Evolutionary conservation across 805 yeast genomes (phyloP).

Genomic region (Lachancea thermotolerans): DNA sequence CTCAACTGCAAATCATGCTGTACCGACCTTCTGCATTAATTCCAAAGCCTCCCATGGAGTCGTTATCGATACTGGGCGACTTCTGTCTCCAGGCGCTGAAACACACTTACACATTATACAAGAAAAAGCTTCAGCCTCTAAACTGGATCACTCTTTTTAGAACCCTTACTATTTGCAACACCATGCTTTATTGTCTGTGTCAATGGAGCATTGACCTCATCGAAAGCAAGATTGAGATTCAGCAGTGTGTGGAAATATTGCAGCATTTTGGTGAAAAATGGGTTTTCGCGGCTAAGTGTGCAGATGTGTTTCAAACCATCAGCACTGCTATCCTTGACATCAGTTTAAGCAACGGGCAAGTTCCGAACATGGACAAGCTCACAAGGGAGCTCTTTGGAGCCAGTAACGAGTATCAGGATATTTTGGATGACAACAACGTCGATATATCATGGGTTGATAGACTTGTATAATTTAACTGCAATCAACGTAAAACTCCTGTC

Average conservation of each 20-base stretch:
- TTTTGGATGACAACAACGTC: slow-evolving; percentile 41
- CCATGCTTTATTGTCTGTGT: slow-evolving; percentile 41
- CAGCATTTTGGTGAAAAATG: slow-evolving; percentile 41
- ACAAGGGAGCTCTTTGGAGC: slow-evolving; percentile 39
- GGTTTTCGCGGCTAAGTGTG: slow-evolving; percentile 41
- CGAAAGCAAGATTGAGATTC: slow-evolving; percentile 41
- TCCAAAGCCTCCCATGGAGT: slow-evolving; percentile 38
- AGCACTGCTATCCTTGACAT: slow-evolving; percentile 41
- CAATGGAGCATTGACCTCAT: slow-evolving; percentile 41
- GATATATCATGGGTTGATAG: slow-evolving; percentile 39
- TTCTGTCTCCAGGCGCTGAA: slow-evolving; percentile 41
- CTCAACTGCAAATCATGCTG: slow-evolving; percentile 39
- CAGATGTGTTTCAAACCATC: slow-evolving; percentile 39
- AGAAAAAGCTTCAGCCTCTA: slow-evolving; percentile 38
- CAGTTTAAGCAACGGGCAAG: slow-evolving; percentile 34
- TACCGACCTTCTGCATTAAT: slow-evolving; percentile 45
- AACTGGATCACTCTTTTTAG: slow-evolving; percentile 46
- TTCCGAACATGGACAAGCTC: slow-evolving; percentile 36
- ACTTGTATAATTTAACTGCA: neutral
- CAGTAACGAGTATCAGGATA: slow-evolving; percentile 39
- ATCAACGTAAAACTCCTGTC: neutral
- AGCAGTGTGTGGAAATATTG: slow-evolving; percentile 40
- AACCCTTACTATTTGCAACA: slow-evolving; percentile 41
- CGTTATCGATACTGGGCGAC: slow-evolving; percentile 38
- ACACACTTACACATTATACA: slow-evolving; percentile 40